Evolutionary conservation across 768 basidiomycete genomes (phyloP), one percentile per base, ranked within the genome.

Genomic region (Brasilioporus rufonigricans): DNA sequence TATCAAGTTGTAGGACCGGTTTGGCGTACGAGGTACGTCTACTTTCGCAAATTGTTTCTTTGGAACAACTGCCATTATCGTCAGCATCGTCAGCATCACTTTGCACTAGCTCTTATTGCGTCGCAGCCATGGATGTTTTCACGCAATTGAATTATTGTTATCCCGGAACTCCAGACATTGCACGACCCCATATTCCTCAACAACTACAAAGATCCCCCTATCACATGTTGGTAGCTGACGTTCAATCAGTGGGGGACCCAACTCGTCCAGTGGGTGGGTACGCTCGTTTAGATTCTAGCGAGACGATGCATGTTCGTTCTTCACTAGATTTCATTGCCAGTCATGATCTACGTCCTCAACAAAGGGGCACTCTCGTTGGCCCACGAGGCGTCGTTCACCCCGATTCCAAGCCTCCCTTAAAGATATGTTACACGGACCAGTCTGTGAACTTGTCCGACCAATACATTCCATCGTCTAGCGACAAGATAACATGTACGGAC

Each of bases 391-490:
- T 10, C 19, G 5, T 23, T 44, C 48, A 41, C 32, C 38, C 41
- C 16, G 44, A 38, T 39, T 19, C 50, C 18, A 5, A 44, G 23
- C 16, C 19, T 18, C 36, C 47, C 39, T 36, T 23, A n/a, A 51
- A 32, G 19, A 8, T 24, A 9, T 33, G 27, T 50, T 38, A 32
- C 39, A n/a, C 41, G 24, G 31, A 33, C 43, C 39, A 33, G 9
- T 50, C 46, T 32, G 31, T 35, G 14, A 44, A 56, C 46, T 21
- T 52, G 13, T 49, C 57, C 21, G 66, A 67, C 23, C 66, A 60
- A 48, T 67, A 68, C 32, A 46, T 66, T 38, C 66, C 66, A 11
- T 67, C 66, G 26, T 67, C 66, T 14, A 64, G 55, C 48, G 66
- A 67, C 64, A 67, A 52, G 52, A 59, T 67, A 38, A 67, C 66